Percentiles rank a stretch among this genome's conserved stretches.
Evolutionary conservation across 2,329 filamentous ascomycete genomes (phyloP).

Genomic region (Talaromyces albobiverticillius): DNA sequence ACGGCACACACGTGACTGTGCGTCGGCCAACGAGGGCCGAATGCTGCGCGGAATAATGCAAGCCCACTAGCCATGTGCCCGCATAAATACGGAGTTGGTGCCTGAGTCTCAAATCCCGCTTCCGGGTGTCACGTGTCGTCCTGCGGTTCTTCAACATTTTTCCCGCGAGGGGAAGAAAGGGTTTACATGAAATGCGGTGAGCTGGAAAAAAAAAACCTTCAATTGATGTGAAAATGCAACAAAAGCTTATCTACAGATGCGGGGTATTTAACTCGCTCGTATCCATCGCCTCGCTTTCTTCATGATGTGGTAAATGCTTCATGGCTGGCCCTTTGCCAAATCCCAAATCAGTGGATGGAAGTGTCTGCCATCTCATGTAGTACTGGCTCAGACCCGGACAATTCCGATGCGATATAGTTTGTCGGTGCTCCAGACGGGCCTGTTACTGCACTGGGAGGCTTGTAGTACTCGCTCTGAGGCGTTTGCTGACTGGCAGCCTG

Average conservation of each 20-base stretch:
- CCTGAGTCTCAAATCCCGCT: too few relatives aligned
- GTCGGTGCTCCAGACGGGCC: neutral
- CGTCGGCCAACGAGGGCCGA: too few relatives aligned
- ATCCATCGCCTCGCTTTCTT: neutral
- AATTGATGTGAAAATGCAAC: too few relatives aligned
- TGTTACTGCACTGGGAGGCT: neutral
- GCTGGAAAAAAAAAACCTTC: too few relatives aligned
- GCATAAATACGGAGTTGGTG: too few relatives aligned
- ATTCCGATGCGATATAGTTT: neutral
- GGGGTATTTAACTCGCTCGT: neutral
- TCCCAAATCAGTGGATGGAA: slow-evolving; percentile 80
- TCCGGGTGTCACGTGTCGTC: too few relatives aligned
- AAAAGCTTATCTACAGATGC: slow-evolving; percentile 10
- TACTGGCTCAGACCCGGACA: neutral
- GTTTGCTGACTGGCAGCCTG: slow-evolving; percentile 5
- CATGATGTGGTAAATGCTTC: neutral
- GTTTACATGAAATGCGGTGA: too few relatives aligned
- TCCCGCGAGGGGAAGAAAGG: too few relatives aligned
- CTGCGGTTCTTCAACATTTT: too few relatives aligned
- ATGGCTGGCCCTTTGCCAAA: neutral
- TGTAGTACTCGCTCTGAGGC: slow-evolving; percentile 5
- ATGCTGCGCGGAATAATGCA: too few relatives aligned
- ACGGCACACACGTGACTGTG: too few relatives aligned
- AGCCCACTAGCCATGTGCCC: too few relatives aligned
- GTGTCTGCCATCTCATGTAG: slow-evolving; percentile 55